Conservation (phyloP, 129 eudicot genomes). For the Kitagawia praeruptora region DNA sequence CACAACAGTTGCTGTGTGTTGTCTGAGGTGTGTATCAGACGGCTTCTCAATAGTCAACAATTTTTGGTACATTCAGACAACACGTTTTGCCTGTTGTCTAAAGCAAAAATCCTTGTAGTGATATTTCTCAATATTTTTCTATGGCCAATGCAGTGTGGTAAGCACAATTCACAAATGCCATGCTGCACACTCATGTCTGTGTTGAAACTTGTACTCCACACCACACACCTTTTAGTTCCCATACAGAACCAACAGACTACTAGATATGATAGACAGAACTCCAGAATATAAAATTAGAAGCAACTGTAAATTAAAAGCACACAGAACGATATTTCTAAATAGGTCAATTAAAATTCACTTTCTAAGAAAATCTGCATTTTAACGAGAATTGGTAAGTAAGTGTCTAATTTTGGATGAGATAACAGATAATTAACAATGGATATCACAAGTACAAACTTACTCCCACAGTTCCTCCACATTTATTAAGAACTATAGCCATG, state of each 20-base stretch:
- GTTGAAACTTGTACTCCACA: neutral
- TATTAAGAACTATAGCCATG: slow-evolving; percentile 76
- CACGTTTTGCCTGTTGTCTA: no score
- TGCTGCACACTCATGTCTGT: neutral
- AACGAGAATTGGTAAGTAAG: neutral
- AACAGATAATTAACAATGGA: neutral
- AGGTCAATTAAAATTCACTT: neutral
- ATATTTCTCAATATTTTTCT: neutral
- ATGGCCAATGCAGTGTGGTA: neutral
- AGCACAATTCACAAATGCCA: neutral
- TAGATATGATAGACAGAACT: neutral
- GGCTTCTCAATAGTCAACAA: no score
- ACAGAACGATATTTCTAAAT: neutral
- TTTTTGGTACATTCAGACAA: no score
- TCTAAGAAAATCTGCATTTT: neutral
- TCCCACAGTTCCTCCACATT: slow-evolving; percentile 76
- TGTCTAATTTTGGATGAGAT: neutral
- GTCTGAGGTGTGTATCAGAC: no score
- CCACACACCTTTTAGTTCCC: neutral
- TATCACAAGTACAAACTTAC: slow-evolving; percentile 38
- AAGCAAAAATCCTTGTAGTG: no score
- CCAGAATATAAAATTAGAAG: neutral
- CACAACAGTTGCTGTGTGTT: no score
- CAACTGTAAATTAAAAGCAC: neutral
- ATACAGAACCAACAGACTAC: neutral